Conservation (phyloP, 495 filamentous ascomycete genomes). For the Aspergillus heteromorphus region DNA sequence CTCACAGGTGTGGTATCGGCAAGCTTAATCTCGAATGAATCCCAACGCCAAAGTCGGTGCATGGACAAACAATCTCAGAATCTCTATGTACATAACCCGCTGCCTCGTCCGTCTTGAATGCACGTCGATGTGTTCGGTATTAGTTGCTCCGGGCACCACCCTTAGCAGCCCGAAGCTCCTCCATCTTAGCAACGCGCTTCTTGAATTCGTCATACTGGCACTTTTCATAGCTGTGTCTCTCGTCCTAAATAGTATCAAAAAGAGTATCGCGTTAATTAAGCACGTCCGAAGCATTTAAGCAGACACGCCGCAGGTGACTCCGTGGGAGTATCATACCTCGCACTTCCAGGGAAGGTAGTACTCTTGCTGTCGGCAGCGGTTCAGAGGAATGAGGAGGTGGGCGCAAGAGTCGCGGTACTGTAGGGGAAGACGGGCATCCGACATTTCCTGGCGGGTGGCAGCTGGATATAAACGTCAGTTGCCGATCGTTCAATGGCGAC, state of each 20-base stretch:
- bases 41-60: conserved; percentile 37
- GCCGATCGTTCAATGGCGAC: background rate
- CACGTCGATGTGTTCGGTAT: conserved; percentile 22
- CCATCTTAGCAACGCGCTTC: conserved; percentile 97
- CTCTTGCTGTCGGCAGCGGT: conserved; percentile 84
- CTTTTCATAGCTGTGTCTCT: conserved; percentile 96
- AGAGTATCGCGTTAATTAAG: conserved; percentile 4
- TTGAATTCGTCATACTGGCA: conserved; percentile 99
- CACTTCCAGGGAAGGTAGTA: conserved; percentile 98
- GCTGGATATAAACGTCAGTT: conserved; percentile 27
- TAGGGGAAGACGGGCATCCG: conserved; percentile 79
- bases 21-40: conserved; percentile 15
- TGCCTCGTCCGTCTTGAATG: conserved; percentile 21
- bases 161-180: conserved; percentile 86
- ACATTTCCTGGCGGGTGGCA: conserved; percentile 88
- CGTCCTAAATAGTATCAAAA: conserved; percentile 51
- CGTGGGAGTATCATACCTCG: conserved; percentile 56
- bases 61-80: conserved; percentile 35
- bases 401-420: conserved; percentile 93
- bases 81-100: conserved; percentile 45
- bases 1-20: conserved; percentile 9
- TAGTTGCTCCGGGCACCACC: conserved; percentile 84
- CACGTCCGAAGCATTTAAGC: background rate
- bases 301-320: no score
- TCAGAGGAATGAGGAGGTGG: conserved; percentile 88